Conservation (phyloP, 805 yeast species). For the Candida cerambycidarum region DNA sequence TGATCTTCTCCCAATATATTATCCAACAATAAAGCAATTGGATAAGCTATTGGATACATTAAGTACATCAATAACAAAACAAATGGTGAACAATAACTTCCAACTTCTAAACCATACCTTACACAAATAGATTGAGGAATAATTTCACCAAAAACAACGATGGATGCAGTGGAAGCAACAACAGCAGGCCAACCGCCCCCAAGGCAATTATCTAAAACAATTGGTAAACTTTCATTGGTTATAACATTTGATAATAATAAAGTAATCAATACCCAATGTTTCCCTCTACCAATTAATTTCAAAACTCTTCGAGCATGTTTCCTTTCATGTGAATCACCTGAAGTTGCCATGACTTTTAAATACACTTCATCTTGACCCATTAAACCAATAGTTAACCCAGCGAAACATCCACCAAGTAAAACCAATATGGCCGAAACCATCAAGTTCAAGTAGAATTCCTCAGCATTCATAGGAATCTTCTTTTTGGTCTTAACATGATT, state of each 20-base stretch:
- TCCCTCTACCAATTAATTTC: constrained; percentile 71
- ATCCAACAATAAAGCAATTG: constrained; percentile 80
- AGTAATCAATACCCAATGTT: constrained; percentile 96
- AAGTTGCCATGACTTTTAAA: constrained; percentile 80
- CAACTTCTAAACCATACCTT: constrained; percentile 87
- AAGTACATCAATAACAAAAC: constrained; percentile 81
- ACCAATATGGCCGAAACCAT: constrained; percentile 60
- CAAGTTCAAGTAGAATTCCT: constrained; percentile 49
- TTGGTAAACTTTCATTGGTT: constrained; percentile 92
- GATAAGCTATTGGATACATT: constrained; percentile 91
- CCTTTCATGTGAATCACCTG: constrained; percentile 77
- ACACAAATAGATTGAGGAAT: constrained; percentile 95
- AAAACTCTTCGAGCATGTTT: constrained; percentile 72
- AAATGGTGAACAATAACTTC: constrained; percentile 87
- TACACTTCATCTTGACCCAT: constrained; percentile 99
- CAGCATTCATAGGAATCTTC: constrained; percentile 26
- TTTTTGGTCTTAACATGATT: constrained; percentile 14
- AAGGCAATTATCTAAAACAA: constrained; percentile 84
- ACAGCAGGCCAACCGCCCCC: constrained; percentile 99
- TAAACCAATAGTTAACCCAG: constrained; percentile 88
- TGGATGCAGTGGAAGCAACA: constrained; percentile 85
- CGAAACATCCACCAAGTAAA: constrained; percentile 83
- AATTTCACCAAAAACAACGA: constrained; percentile 93
- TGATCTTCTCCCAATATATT: constrained; percentile 89
- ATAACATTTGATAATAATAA: constrained; percentile 81